phyloP scores from a whole-genome alignment of 805 yeast species.

The Metschnikowia proteae region DNA sequence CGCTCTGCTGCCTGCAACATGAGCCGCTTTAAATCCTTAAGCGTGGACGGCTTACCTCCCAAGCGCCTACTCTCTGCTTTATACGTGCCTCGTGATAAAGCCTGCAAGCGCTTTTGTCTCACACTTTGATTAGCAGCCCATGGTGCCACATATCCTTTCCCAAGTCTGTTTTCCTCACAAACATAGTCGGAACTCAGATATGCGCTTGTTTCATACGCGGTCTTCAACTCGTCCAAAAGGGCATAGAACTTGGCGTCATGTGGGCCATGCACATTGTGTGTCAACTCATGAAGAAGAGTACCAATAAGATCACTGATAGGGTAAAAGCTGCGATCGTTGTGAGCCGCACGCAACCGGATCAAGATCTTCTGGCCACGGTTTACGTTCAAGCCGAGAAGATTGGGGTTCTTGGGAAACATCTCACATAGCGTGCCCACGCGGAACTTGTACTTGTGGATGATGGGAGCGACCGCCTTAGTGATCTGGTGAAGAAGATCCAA shows the following conservation, averaged over 20 bases:
- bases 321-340: slow-evolving; percentile 50
- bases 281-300: slow-evolving; percentile 83
- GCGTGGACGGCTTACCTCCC: slow-evolving; percentile 15
- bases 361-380: slow-evolving; percentile 72
- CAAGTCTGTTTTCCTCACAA: slow-evolving; percentile 47
- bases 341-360: slow-evolving; percentile 61
- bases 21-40: slow-evolving; percentile 35
- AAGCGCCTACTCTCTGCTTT: slow-evolving; percentile 38
- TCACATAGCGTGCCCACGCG: slow-evolving; percentile 70
- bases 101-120: slow-evolving; percentile 41
- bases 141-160: slow-evolving; percentile 25
- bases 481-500: slow-evolving; percentile 58
- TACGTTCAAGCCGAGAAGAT: slow-evolving; percentile 76
- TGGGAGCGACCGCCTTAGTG: slow-evolving; percentile 69
- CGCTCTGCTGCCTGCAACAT: slow-evolving; percentile 62
- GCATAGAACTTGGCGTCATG: slow-evolving; percentile 72
- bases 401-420: slow-evolving; percentile 68
- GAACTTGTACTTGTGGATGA: slow-evolving; percentile 65
- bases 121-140: slow-evolving; percentile 10
- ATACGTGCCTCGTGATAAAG: slow-evolving; percentile 36
- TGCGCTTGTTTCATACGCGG: slow-evolving; percentile 46
- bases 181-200: slow-evolving; percentile 45
- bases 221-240: slow-evolving; percentile 57
- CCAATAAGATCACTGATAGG: slow-evolving; percentile 68
- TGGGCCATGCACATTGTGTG: slow-evolving; percentile 77